These are phyloP conservation scores for Penicillium crystallinum DNA, from an alignment of 495 filamentous ascomycete species.

Conservation along the genomic window DNA sequence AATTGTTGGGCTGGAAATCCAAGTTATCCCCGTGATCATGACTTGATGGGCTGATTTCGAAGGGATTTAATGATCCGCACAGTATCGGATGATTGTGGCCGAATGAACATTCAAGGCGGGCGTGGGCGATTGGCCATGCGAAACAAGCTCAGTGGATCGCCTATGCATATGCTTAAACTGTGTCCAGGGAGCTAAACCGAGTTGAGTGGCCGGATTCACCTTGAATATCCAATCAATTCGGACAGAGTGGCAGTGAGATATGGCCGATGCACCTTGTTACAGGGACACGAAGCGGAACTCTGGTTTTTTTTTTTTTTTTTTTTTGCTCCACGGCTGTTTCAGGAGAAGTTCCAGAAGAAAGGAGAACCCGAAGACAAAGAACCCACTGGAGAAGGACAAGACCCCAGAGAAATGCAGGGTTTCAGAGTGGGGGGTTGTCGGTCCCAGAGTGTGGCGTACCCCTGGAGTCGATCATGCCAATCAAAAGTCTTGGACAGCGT, in stretches of 20 bases:
- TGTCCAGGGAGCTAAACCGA: slow-evolving; percentile 1
- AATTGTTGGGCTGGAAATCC: background rate
- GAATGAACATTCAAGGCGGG: background rate
- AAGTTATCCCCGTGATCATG: background rate
- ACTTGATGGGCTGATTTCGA: background rate
- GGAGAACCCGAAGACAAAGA: background rate
- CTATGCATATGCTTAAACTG: slow-evolving; percentile 8
- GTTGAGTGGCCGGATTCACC: background rate
- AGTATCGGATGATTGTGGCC: background rate
- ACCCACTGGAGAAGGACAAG: background rate
- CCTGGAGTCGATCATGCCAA: slow-evolving; percentile 11
- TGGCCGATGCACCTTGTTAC: background rate
- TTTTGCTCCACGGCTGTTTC: background rate
- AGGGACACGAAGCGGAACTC: background rate
- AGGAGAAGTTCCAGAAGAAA: background rate
- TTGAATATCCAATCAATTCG: background rate
- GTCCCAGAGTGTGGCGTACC: slow-evolving; percentile 27
- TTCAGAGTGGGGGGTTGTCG: slow-evolving; percentile 15
- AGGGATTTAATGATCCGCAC: no score
- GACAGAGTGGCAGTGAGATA: background rate
- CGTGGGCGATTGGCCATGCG: background rate
- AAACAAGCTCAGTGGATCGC: slow-evolving; percentile 9
- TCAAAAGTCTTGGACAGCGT: background rate
- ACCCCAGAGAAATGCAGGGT: slow-evolving; percentile 24
- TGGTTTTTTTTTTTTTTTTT: no score